Percentiles rank a stretch among this genome's conserved stretches.
phyloP scores from a whole-genome alignment of 2,329 filamentous ascomycete genomes.

The Clarireedia homoeocarpa region DNA sequence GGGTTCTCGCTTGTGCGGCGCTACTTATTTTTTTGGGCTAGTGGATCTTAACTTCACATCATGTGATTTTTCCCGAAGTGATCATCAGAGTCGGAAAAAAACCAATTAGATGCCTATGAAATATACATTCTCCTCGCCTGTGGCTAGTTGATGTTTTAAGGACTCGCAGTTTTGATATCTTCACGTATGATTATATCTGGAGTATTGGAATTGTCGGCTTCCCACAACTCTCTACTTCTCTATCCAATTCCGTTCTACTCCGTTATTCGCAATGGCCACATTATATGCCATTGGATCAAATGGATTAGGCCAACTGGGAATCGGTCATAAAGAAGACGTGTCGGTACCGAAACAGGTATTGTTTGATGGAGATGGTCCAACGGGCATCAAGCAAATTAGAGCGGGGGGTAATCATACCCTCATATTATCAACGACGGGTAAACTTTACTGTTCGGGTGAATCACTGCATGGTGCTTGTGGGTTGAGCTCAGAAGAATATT shows the following conservation, averaged over 20 bases:
- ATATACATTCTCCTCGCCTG: no score
- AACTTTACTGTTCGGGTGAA: conserved; percentile 60
- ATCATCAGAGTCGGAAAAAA: no score
- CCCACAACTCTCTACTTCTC: background rate
- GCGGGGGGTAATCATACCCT: conserved; percentile 87
- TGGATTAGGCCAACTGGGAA: conserved; percentile 65
- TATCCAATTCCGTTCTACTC: no score
- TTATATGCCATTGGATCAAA: conserved; percentile 70
- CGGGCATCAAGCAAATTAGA: conserved; percentile 29
- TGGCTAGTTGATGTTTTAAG: no score
- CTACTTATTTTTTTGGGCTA: background rate
- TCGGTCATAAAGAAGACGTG: conserved; percentile 64
- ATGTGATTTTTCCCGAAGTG: background rate
- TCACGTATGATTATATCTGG: no score
- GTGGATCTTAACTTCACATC: background rate
- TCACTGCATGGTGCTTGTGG: conserved; percentile 48
- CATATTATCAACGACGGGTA: conserved; percentile 53
- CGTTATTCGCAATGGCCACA: conserved; percentile 35
- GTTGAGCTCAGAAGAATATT: conserved; percentile 6
- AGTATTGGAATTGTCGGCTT: background rate
- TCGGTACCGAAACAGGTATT: conserved; percentile 54
- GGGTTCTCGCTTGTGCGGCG: background rate
- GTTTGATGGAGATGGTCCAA: conserved; percentile 39
- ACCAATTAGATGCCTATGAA: no score
- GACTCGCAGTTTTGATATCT: no score